Conservation (phyloP, 2,329 filamentous ascomycete species). For the Cercospora nicotianae region DNA sequence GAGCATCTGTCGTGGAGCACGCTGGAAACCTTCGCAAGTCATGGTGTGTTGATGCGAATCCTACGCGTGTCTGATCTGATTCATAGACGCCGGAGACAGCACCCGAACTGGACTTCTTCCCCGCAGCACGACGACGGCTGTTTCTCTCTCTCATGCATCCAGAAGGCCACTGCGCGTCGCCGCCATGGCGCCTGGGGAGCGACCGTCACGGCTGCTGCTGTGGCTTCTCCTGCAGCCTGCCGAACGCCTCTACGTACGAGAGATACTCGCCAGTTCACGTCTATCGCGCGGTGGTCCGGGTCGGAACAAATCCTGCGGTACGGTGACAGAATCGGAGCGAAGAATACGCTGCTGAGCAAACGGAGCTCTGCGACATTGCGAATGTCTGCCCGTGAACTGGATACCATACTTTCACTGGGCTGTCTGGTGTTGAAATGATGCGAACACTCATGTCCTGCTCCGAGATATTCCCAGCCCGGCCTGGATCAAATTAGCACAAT, state of each 20-base stretch:
- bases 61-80: background rate
- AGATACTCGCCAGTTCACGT: background rate
- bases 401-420: conserved; percentile 2
- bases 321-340: background rate
- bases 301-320: background rate
- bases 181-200: background rate
- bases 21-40: background rate
- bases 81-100: background rate
- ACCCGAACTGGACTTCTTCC: background rate
- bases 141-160: background rate
- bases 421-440: background rate
- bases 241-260: background rate
- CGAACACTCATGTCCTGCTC: background rate
- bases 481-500: background rate
- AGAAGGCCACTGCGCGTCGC: background rate
- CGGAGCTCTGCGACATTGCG: background rate
- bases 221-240: background rate
- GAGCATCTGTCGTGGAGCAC: background rate
- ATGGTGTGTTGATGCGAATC: conserved; percentile 3
- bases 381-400: background rate
- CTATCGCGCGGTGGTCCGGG: background rate
- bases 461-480: conserved; percentile 8
- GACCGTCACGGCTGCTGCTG: background rate
- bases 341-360: conserved; percentile 8
- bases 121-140: background rate